These are phyloP conservation scores for Fusarium metavorans DNA, from an alignment of 2,329 filamentous ascomycete species.

Conservation along the genomic window DNA sequence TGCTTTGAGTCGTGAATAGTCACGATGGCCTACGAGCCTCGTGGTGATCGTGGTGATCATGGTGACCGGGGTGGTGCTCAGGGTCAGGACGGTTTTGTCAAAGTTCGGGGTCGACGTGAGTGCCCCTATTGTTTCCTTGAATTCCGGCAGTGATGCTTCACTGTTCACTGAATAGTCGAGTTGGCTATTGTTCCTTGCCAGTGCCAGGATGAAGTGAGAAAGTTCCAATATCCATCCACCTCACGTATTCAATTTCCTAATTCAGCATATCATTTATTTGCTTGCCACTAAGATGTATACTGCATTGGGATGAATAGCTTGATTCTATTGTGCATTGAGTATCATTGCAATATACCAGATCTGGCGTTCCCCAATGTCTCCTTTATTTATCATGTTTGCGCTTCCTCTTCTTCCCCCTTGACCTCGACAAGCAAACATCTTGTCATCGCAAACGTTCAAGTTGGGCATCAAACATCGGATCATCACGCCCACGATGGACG, in stretches of 20 bases:
- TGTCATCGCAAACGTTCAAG: background rate
- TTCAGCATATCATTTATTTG: background rate
- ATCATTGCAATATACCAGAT: background rate
- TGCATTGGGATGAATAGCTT: background rate
- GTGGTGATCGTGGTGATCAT: slow-evolving; percentile 63
- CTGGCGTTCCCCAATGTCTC: background rate
- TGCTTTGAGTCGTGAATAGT: slow-evolving; percentile 36
- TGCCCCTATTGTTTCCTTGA: slow-evolving; percentile 36
- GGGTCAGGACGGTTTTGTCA: slow-evolving; percentile 60
- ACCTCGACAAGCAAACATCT: background rate
- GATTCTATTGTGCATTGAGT: background rate
- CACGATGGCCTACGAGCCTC: slow-evolving; percentile 67
- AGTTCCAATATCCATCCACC: background rate
- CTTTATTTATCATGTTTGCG: background rate
- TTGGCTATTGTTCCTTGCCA: slow-evolving; percentile 10
- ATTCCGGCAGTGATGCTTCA: slow-evolving; percentile 3
- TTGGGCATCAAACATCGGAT: background rate
- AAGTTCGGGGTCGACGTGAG: slow-evolving; percentile 65
- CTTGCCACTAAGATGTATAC: background rate
- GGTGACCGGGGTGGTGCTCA: slow-evolving; percentile 54
- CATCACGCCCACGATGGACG: slow-evolving; percentile 10
- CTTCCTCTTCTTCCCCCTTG: background rate
- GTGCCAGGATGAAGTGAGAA: slow-evolving; percentile 24
- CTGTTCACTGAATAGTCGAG: background rate
- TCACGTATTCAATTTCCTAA: background rate